Base-by-base conservation (phyloP, 257 asterid genomes). In the Solanum lignicaule region DNA sequence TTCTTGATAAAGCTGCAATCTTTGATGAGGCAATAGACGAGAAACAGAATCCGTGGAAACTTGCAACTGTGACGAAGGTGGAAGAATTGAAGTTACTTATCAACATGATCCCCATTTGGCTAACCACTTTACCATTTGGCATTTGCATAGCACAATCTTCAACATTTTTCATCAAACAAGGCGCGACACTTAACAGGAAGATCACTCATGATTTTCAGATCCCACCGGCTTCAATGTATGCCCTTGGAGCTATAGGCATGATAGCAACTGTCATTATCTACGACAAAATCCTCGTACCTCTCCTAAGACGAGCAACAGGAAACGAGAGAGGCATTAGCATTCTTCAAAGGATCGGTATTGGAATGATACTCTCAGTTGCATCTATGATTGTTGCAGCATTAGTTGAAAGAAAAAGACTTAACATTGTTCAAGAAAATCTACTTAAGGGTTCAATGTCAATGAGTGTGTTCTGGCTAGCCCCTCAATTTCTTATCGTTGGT, bases 1-100 rank as follows among this genome's bases (percentile, higher is more conserved):
- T 94, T 87, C 94, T 97, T 1, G 99, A 97, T 89, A 97, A 91
- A 87, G 99, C 99, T 21, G 98, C 98, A 18, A 93, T 96, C 3
- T 29, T 93, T 1, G 94, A 93, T 41, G 95, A 91, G 21, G 39
- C 73, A 5, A 41, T 55, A 62, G 92, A 65, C 83, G 88, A 84
- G 3, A 91, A 71, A 16, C 87, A 76, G 46, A 89, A 89, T 84
- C 95, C 97, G 18, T 95, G 98, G 99, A 88, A 90, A 75, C 87
- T 94, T 0, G 65, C 96, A 65, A 91, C 96, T 1, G 94, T 95
- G 2, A 94, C 98, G 4, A 66, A 90, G 62, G 95, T 96, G 73
- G 99, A 95, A 76, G 99, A 96, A 81, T 29, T 93, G 33, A 96
- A 96, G 87, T 94, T 94, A 3, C 62, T 96, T 11, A 83, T 93